phyloP scores from a whole-genome alignment of 768 basidiomycete species.

The Pholiota conissans region DNA sequence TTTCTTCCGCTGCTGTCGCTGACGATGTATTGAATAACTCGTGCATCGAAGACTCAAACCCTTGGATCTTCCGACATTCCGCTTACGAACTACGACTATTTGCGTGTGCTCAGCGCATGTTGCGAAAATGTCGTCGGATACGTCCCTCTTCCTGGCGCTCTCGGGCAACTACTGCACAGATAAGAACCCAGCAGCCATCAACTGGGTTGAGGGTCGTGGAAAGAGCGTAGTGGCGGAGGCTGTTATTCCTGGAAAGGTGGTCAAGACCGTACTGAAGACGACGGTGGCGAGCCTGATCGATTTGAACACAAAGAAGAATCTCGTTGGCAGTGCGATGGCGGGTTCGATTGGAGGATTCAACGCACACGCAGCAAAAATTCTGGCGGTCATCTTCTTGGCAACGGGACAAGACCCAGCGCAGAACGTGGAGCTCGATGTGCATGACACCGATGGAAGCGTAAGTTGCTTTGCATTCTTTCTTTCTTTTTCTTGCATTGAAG shows the following conservation, averaged over 20 bases:
- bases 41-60: conserved; percentile 80
- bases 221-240: conserved; percentile 99
- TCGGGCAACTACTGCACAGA: conserved; percentile 99
- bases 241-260: conserved; percentile 83
- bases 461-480: conserved; percentile 26
- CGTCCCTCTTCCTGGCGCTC: conserved; percentile 93
- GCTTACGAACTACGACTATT: conserved; percentile 86
- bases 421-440: conserved; percentile 97
- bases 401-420: conserved; percentile 99
- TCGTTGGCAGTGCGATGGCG: conserved; percentile 97
- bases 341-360: conserved; percentile 98
- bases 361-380: conserved; percentile 96
- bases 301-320: conserved; percentile 95
- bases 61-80: conserved; percentile 86
- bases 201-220: conserved; percentile 99
- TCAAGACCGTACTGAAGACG: conserved; percentile 92
- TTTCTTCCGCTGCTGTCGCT: not conserved
- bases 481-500: conserved; percentile 2
- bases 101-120: conserved; percentile 91
- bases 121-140: conserved; percentile 99
- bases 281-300: conserved; percentile 87
- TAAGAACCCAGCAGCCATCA: conserved; percentile 99
- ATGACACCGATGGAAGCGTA: conserved; percentile 99
- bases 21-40: conserved; percentile 48
- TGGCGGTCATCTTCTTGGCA: conserved; percentile 93